These are phyloP conservation scores for Macrolepiota albuminosa DNA, from an alignment of 768 basidiomycete species.

Conservation along the genomic window DNA sequence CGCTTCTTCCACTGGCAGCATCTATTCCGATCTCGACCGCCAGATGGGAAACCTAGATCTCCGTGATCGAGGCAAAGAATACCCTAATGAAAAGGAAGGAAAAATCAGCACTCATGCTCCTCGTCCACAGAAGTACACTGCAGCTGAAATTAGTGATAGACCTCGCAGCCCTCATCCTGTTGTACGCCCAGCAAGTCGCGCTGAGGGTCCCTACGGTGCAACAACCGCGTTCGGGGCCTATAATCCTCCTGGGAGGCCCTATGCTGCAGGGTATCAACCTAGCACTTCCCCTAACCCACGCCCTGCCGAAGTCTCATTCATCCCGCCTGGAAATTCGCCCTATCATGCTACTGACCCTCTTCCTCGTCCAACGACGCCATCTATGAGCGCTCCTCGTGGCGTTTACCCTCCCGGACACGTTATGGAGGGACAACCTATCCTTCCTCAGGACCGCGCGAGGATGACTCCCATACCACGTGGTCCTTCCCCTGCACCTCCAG, in stretches of 20 bases:
- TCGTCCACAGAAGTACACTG: constrained; percentile 44
- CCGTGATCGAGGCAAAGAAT: constrained; percentile 28
- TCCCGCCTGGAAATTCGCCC: constrained; percentile 15
- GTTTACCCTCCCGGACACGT: constrained; percentile 57
- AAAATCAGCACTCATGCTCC: constrained; percentile 27
- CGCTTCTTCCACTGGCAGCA: constrained; percentile 20
- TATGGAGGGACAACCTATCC: constrained; percentile 49
- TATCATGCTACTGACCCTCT: constrained; percentile 1
- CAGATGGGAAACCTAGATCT: constrained; percentile 41
- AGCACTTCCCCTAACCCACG: constrained; percentile 40
- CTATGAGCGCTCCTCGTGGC: constrained; percentile 20
- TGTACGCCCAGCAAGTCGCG: constrained; percentile 17
- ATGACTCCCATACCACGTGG: constrained; percentile 51
- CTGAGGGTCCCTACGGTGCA: constrained; percentile 26
- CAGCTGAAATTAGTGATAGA: constrained; percentile 33
- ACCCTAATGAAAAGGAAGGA: constrained; percentile 25
- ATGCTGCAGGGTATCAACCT: constrained; percentile 14
- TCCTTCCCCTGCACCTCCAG: constrained; percentile 13
- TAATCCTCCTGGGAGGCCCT: constrained; percentile 16
- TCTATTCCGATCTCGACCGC: constrained; percentile 30
- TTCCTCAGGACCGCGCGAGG: constrained; percentile 27
- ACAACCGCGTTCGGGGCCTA: constrained; percentile 28
- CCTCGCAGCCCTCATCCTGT: constrained; percentile 36
- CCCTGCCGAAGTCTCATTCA: constrained; percentile 37
- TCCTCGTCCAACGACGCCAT: constrained; percentile 36